A percentile compares a stretch with the other conserved stretches of the same genome.
phyloP scores from a whole-genome alignment of 441 rosid species.

The Gossypium schwendimanii region DNA sequence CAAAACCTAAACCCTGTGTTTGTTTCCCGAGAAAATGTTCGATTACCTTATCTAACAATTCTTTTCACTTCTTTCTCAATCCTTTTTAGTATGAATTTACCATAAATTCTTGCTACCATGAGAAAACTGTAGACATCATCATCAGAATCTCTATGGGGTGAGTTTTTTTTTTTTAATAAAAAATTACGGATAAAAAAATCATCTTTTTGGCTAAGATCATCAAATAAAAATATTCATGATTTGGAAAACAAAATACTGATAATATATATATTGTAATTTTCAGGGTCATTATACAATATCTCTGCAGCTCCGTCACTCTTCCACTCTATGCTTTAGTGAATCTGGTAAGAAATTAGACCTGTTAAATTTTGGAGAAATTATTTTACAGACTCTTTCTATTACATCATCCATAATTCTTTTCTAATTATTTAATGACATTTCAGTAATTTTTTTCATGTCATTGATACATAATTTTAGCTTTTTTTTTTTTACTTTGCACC shows the following conservation, averaged over 20 bases:
- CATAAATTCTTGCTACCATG: constrained; percentile 54
- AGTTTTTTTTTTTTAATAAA: background rate
- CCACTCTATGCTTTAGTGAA: constrained; percentile 46
- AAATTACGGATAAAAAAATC: background rate
- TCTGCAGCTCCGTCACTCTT: constrained; percentile 45
- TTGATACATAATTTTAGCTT: no score
- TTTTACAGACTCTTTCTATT: rapidly evolving
- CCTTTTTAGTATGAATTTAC: constrained; percentile 41
- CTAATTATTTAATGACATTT: no score
- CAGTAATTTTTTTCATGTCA: rapidly evolving
- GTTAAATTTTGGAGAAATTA: no score
- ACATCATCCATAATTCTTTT: rapidly evolving
- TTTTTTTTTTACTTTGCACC: no score
- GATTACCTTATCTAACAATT: background rate
- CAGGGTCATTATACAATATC: constrained; percentile 70
- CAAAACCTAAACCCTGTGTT: background rate
- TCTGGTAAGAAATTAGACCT: constrained; percentile 35
- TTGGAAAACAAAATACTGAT: background rate
- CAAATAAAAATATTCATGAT: background rate
- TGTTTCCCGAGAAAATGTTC: background rate
- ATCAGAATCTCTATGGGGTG: constrained; percentile 47
- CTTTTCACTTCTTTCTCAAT: constrained; percentile 16
- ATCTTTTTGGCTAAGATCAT: no score
- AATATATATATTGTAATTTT: background rate
- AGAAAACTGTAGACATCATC: constrained; percentile 37